Base-by-base conservation (phyloP, 257 asterid genomes). In the Petunia axillaris region DNA sequence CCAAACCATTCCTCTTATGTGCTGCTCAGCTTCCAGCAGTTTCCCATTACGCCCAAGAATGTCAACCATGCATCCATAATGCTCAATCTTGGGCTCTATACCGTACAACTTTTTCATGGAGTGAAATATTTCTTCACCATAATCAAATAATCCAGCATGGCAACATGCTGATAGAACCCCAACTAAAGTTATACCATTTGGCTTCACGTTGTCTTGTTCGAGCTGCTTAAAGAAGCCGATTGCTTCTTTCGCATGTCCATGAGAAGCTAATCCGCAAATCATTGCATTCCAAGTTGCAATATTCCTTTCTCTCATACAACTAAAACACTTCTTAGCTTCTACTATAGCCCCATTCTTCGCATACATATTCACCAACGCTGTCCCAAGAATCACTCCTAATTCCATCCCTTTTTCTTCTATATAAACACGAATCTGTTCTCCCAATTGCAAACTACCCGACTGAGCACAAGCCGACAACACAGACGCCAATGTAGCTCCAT, bases 341-440 rank as follows among this genome's bases (percentile, higher is more conserved):
- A 40, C 71, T 65, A 95, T 82, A 0, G 86, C 90, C 41, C 99
- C 98, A 64, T 92, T 92, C 88, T 89, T 93, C 0, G 93, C 98
- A 76, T 93, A 93, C 99, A 95, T 93, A 85, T 93, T 87, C 36
- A 95, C 92, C 53, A 95, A 79, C 4, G 99, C 98, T 39, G 99
- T 95, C 73, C 97, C 98, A 64, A 95, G 95, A 84, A 95, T 92
- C 67, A 91, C 92, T 8, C 87, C 89, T 76, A 89, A 10, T 54
- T 89, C 88, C 13, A 90, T 71, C 67, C 89, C 89, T 71, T 83
- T 93, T 68, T 87, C 93, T 63, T 79, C 74, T 25, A 95, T 84
- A 67, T 88, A 91, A 2, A 6, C 37, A 76, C 88, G 93, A 64
- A 95, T 92, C 83, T 88, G 88, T 85, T 86, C 87, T 58, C 99